A percentile compares a stretch with the other conserved stretches of the same genome.
Evolutionary conservation across 495 filamentous ascomycete genomes (phyloP).

Genomic region (Penicillium tannophilum): DNA sequence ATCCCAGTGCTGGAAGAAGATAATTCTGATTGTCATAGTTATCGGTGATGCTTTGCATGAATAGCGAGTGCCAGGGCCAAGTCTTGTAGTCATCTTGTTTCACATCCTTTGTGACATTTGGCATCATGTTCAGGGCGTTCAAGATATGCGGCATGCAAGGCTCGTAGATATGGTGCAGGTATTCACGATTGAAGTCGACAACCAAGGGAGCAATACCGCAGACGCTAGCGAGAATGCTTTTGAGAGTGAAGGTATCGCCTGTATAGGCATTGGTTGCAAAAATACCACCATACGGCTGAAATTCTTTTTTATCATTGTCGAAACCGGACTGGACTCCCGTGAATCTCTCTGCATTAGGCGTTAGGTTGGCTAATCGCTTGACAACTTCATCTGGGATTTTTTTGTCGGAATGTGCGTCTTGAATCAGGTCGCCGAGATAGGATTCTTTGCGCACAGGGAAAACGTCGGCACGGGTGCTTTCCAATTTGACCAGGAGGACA

Average conservation of each 20-base stretch:
- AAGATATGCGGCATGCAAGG: constrained; percentile 46
- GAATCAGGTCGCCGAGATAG: constrained; percentile 24
- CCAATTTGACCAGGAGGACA: constrained; percentile 43
- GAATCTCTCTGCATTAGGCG: constrained; percentile 35
- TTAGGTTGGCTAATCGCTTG: constrained; percentile 34
- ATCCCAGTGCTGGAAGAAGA: constrained; percentile 34
- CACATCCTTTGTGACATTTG: constrained; percentile 21
- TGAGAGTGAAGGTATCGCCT: constrained; percentile 42
- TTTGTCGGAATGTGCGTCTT: constrained; percentile 25
- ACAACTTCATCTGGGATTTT: constrained; percentile 30
- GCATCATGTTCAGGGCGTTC: constrained; percentile 31
- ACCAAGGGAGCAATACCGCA: constrained; percentile 44
- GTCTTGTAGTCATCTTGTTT: constrained; percentile 26
- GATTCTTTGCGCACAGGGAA: constrained; percentile 45
- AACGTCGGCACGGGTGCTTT: constrained; percentile 47
- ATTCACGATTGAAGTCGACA: constrained; percentile 45
- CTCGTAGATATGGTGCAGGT: constrained; percentile 42
- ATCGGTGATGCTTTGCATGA: constrained; percentile 38
- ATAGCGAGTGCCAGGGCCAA: constrained; percentile 30
- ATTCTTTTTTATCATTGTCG: constrained; percentile 3
- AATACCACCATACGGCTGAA: constrained; percentile 37
- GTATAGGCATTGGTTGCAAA: constrained; percentile 39
- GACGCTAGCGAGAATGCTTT: constrained; percentile 41
- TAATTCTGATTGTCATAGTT: constrained; percentile 27
- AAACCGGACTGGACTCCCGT: constrained; percentile 32